Conservation (phyloP, 2,329 filamentous ascomycete genomes). For the Lasiodiplodia gonubiensis region DNA sequence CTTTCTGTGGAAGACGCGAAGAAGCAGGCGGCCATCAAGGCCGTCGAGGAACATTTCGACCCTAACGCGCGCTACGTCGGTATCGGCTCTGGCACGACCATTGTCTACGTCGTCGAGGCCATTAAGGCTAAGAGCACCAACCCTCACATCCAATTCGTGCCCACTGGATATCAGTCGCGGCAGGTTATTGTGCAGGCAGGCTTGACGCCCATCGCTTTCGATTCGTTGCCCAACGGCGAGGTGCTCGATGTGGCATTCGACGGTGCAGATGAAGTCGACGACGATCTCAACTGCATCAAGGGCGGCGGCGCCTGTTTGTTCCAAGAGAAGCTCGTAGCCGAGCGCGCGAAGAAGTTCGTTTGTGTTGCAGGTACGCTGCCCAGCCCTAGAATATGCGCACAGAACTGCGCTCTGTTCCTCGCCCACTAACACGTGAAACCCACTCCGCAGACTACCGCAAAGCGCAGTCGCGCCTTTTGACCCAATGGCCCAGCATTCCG, state of each 20-base stretch:
- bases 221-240: slow-evolving; percentile 68
- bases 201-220: slow-evolving; percentile 76
- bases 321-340: slow-evolving; percentile 95
- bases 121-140: slow-evolving; percentile 59
- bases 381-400: not conserved
- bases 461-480: slow-evolving; percentile 74
- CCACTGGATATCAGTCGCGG: slow-evolving; percentile 89
- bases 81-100: slow-evolving; percentile 81
- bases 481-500: slow-evolving; percentile 81
- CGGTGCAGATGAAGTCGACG: slow-evolving; percentile 95
- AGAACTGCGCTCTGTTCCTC: not conserved
- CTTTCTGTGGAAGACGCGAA: slow-evolving; percentile 71
- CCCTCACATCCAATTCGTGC: slow-evolving; percentile 77
- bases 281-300: slow-evolving; percentile 95
- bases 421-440: not conserved
- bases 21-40: slow-evolving; percentile 73
- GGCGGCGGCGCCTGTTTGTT: slow-evolving; percentile 96
- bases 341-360: slow-evolving; percentile 82
- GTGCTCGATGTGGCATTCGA: slow-evolving; percentile 91
- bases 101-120: slow-evolving; percentile 84
- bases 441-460: slow-evolving; percentile 78
- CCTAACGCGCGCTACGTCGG: slow-evolving; percentile 69
- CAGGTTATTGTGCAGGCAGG: slow-evolving; percentile 82
- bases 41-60: slow-evolving; percentile 73
- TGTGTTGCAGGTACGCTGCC: slow-evolving; percentile 73